Percentiles rank a stretch among this genome's conserved stretches.
Conservation (phyloP, 257 asterid genomes). For the Solanum infundibuliforme region DNA sequence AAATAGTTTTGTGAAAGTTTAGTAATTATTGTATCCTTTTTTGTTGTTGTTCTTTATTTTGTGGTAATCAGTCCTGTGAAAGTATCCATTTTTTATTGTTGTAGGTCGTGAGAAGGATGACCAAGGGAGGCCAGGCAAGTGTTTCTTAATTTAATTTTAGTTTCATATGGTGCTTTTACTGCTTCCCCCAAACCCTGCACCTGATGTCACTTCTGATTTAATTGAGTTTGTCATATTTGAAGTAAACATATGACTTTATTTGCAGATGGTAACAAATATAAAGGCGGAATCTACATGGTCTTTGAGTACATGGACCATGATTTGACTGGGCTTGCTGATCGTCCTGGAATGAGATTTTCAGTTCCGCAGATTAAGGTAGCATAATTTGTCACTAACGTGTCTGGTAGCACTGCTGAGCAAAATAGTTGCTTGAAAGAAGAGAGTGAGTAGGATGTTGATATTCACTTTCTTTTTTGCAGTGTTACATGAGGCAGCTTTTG, state of each 20-base stretch:
- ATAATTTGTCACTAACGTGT: constrained; percentile 2
- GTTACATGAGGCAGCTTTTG: constrained; percentile 92
- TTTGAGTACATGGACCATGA: constrained; percentile 99
- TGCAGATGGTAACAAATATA: constrained; percentile 73
- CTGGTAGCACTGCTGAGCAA: neutral
- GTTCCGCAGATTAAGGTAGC: constrained; percentile 88
- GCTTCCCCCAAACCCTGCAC: neutral
- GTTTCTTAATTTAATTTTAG: neutral
- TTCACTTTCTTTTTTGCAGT: constrained; percentile 40
- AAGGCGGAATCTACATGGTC: constrained; percentile 92
- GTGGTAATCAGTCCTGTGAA: neutral
- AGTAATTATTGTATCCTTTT: neutral
- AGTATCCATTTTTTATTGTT: neutral
- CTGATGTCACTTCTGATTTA: neutral
- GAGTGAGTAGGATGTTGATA: neutral
- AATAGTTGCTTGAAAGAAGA: neutral
- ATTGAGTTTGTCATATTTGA: neutral
- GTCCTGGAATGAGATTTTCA: constrained; percentile 91
- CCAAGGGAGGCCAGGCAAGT: constrained; percentile 53
- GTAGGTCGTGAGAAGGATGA: constrained; percentile 71
- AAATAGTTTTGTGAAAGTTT: neutral
- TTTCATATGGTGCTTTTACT: neutral
- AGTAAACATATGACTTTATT: neutral
- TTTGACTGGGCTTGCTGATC: constrained; percentile 95
- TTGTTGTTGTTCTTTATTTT: neutral